Evolutionary conservation across 768 basidiomycete species (phyloP).

Genomic region (Lentinus brumalis): DNA sequence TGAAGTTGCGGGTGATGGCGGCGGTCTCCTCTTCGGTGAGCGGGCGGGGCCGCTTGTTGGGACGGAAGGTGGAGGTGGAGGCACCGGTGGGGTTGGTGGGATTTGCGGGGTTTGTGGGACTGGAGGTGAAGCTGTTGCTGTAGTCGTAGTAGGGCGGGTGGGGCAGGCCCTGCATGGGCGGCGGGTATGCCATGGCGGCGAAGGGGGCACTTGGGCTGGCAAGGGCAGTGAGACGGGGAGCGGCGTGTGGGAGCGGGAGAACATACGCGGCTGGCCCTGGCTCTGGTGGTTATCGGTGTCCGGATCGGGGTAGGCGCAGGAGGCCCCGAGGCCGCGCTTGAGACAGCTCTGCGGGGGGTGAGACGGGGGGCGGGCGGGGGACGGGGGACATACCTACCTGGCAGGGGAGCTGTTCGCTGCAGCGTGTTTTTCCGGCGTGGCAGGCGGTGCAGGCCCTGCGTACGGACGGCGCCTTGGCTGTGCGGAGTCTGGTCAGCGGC

Average conservation of each 20-base stretch:
- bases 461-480: constrained; percentile 82
- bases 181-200: constrained; percentile 42
- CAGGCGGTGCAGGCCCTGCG: constrained; percentile 80
- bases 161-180: constrained; percentile 44
- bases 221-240: constrained; percentile 15
- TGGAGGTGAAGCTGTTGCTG: constrained; percentile 38
- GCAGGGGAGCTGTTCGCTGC: constrained; percentile 80
- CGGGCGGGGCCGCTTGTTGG: constrained; percentile 74
- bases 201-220: constrained; percentile 37
- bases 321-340: constrained; percentile 72
- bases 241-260: constrained; percentile 5
- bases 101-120: constrained; percentile 42
- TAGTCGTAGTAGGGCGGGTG: constrained; percentile 78
- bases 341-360: constrained; percentile 62
- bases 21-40: constrained; percentile 84
- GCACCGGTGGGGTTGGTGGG: constrained; percentile 52
- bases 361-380: neutral
- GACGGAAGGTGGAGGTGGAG: constrained; percentile 78
- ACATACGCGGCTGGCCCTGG: constrained; percentile 27
- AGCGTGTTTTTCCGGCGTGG: constrained; percentile 82
- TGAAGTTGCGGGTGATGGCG: constrained; percentile 81
- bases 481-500: constrained; percentile 22
- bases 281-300: constrained; percentile 41
- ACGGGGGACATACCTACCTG: constrained; percentile 60
- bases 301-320: constrained; percentile 79